Base-by-base conservation (phyloP, 1,284 basidiomycete genomes). In the Sutorius eximius region DNA sequence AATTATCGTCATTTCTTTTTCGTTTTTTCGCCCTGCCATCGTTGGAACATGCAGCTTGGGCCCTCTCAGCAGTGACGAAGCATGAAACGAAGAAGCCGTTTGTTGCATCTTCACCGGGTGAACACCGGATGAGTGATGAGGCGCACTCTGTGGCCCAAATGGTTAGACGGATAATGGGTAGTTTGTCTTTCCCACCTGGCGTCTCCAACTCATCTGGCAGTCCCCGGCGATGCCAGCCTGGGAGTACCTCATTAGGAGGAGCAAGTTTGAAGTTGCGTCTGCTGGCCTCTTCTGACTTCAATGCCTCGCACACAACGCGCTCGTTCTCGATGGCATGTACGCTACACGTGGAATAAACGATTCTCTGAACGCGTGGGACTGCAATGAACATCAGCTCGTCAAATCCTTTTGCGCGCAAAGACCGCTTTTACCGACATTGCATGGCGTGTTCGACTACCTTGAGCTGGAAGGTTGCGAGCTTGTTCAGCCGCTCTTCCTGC, bases 291-390 rank as follows among this genome's bases (percentile, higher is more conserved):
- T 83, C 78, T 22, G 87, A 87, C 48, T 75, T 75, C 34, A 98
- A 77, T 1, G 88, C 87, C 51, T 81, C 77, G n/a, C 83, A 75
- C 2, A 93, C 87, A 33, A 93, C 91, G 18, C 79, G 76, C 63
- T 99, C 97, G 73, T 99, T 96, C 69, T 99, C 97, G 47, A 82
- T 82, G 8, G 88, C 82, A 71, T 99, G 89, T 45, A 98, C 79
- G 56, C 93, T 96, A 72, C 96, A 98, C 12, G 96, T 99, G 20
- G 95, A 98, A 73, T 99, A 99, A 16, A 95, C 94, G 56, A 98
- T 91, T 60, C 83, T 86, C 50, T 78, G 81, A 64, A 93, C 91
- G 77, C 67, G 69, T 11, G 81, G 80, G 64, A 85, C 82, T 85
- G 41, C 42, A 41, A 11, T 34, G 27, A 29, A 24, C 37, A 41